phyloP scores from a whole-genome alignment of 768 basidiomycete genomes.

The Russula dissimulans region DNA sequence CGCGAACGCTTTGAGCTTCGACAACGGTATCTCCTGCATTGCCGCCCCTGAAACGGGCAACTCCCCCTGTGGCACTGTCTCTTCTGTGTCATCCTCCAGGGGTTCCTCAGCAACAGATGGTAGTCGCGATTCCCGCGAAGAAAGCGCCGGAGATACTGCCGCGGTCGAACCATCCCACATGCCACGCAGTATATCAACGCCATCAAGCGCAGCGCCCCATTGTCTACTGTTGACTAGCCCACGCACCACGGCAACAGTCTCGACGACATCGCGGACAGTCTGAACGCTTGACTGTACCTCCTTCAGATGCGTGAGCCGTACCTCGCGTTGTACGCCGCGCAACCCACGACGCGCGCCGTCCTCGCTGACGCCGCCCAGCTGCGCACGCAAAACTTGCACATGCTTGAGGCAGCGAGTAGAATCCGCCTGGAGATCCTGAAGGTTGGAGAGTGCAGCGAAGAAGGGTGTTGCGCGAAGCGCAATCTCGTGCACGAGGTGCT shows the following conservation, averaged over 20 bases:
- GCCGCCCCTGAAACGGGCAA: background rate
- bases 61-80: slow-evolving; percentile 15
- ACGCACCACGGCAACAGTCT: slow-evolving; percentile 65
- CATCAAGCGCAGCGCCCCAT: slow-evolving; percentile 75
- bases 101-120: slow-evolving; percentile 29
- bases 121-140: background rate
- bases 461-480: slow-evolving; percentile 85
- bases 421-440: slow-evolving; percentile 87
- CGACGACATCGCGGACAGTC: slow-evolving; percentile 60
- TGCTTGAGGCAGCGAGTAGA: slow-evolving; percentile 74
- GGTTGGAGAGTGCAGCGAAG: slow-evolving; percentile 91
- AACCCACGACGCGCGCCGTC: slow-evolving; percentile 74
- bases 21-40: slow-evolving; percentile 41
- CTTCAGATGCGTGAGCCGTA: slow-evolving; percentile 50
- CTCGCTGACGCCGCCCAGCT: slow-evolving; percentile 69
- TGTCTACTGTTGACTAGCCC: slow-evolving; percentile 76
- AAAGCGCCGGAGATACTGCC: background rate
- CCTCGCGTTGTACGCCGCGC: slow-evolving; percentile 57
- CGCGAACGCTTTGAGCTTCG: slow-evolving; percentile 62
- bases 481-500: slow-evolving; percentile 90
- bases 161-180: slow-evolving; percentile 37
- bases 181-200: slow-evolving; percentile 58
- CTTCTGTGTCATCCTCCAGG: slow-evolving; percentile 9
- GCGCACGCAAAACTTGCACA: slow-evolving; percentile 59
- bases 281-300: slow-evolving; percentile 52